A percentile compares a stretch with the other conserved stretches of the same genome.
These are phyloP conservation scores for Inonotus obliquus DNA, from an alignment of 1,284 basidiomycete genomes.

Conservation along the genomic window DNA sequence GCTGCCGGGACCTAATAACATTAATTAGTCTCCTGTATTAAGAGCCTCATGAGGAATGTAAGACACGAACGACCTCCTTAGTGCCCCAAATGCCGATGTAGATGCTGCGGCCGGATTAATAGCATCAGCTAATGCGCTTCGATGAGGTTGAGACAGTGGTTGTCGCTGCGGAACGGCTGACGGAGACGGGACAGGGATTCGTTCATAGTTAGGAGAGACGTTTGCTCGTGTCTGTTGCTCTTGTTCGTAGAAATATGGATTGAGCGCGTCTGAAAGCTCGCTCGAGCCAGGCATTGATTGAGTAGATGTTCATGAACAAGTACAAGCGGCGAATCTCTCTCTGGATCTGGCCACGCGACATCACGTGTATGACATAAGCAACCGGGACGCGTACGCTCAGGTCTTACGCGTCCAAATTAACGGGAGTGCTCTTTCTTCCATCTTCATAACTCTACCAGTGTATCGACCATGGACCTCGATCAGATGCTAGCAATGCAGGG, in stretches of 20 bases:
- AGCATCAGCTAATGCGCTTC: slow-evolving; percentile 58
- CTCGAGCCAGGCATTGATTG: slow-evolving; percentile 45
- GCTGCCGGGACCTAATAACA: slow-evolving; percentile 2
- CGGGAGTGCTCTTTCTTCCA: background rate
- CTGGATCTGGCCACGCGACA: background rate
- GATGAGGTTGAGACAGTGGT: slow-evolving; percentile 33
- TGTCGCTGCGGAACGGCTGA: background rate
- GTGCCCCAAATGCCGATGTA: slow-evolving; percentile 28
- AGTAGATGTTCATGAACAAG: background rate
- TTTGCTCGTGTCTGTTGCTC: slow-evolving; percentile 23
- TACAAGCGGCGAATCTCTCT: too few species aligned
- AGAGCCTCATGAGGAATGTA: background rate
- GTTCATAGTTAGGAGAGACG: slow-evolving; percentile 26
- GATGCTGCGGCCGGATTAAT: slow-evolving; percentile 38
- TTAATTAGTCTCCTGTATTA: background rate
- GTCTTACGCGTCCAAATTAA: slow-evolving; percentile 11
- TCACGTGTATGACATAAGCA: slow-evolving; percentile 4
- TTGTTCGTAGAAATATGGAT: slow-evolving; percentile 47
- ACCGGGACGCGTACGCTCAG: slow-evolving; percentile 12
- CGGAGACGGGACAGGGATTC: slow-evolving; percentile 21
- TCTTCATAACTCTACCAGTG: background rate
- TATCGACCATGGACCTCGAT: slow-evolving; percentile 56
- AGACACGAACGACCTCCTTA: slow-evolving; percentile 20
- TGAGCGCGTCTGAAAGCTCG: slow-evolving; percentile 72
- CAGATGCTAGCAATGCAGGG: slow-evolving; percentile 46